These are phyloP conservation scores for Camellia lanceoleosa DNA, from an alignment of 148 eudicot genomes.

Conservation along the genomic window DNA sequence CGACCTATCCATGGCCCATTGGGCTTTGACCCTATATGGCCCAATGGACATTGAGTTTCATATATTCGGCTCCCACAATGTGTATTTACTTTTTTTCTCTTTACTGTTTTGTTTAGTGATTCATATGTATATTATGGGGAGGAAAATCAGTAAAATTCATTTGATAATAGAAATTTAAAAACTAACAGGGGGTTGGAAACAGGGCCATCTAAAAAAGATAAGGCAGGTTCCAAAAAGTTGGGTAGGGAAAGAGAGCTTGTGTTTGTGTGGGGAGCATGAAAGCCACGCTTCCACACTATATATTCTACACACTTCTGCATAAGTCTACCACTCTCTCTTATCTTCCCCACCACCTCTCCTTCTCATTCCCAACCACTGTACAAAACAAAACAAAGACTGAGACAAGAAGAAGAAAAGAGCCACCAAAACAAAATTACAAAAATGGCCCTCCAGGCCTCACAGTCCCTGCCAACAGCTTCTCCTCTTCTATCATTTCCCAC, in stretches of 20 bases:
- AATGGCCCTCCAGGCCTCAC: slow-evolving; percentile 36
- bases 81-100: too few relatives aligned
- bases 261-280: slow-evolving; percentile 42
- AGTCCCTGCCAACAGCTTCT: slow-evolving; percentile 21
- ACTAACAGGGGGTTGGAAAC: background rate
- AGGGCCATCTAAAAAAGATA: slow-evolving; percentile 20
- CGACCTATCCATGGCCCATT: too few relatives aligned
- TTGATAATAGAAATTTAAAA: background rate
- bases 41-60: too few relatives aligned
- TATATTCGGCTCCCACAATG: too few relatives aligned
- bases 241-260: background rate
- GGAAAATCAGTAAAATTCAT: too few relatives aligned
- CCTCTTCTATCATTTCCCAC: slow-evolving; percentile 26
- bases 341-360: slow-evolving; percentile 8
- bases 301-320: slow-evolving; percentile 2
- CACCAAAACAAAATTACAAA: background rate
- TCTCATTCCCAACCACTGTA: background rate
- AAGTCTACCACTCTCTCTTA: slow-evolving; percentile 8
- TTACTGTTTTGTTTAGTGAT: too few relatives aligned
- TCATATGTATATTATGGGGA: too few relatives aligned
- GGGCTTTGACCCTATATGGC: too few relatives aligned
- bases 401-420: background rate
- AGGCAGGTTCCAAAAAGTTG: slow-evolving; percentile 20
- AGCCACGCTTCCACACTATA: slow-evolving; percentile 37
- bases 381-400: background rate